Conservation (phyloP, 495 filamentous ascomycete species). For the Penicillium silybi region DNA sequence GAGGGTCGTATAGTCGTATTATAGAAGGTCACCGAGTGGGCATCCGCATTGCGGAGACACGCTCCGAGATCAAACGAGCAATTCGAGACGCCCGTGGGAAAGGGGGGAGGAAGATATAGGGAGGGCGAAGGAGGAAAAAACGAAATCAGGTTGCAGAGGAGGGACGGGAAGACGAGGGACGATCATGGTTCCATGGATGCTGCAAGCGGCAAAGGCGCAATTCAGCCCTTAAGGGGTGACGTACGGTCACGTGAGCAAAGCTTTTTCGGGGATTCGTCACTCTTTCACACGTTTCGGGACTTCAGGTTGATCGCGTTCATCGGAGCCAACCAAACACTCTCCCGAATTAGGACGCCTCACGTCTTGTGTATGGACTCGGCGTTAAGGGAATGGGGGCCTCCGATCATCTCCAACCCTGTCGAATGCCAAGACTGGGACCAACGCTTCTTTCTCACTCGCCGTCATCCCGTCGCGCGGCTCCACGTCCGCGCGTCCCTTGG, state of each 20-base stretch:
- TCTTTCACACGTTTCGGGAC: no score
- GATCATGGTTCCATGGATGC: constrained; percentile 20
- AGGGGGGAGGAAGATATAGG: not conserved
- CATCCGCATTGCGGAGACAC: constrained; percentile 26
- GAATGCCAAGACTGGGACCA: constrained; percentile 15
- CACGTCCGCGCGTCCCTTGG: constrained; percentile 24
- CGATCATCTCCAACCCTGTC: not conserved
- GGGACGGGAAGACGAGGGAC: constrained; percentile 13
- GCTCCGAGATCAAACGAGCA: constrained; percentile 1
- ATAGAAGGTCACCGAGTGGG: constrained; percentile 1
- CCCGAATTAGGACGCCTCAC: not conserved
- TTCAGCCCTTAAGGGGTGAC: constrained; percentile 5
- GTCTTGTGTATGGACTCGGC: not conserved
- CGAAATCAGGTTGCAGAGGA: not conserved
- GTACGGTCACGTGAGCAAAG: not conserved
- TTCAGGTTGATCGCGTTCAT: not conserved
- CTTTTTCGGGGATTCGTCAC: not conserved
- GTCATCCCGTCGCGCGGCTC: constrained; percentile 7
- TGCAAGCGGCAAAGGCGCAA: constrained; percentile 1
- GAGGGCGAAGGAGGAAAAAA: not conserved
- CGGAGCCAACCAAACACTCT: not conserved
- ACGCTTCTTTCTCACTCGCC: constrained; percentile 11
- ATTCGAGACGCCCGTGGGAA: not conserved
- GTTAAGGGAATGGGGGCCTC: not conserved
- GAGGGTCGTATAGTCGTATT: constrained; percentile 7